A percentile compares a stretch with the other conserved stretches of the same genome.
These are phyloP conservation scores for Coffea eugenioides DNA, from an alignment of 257 asterid genomes.

Conservation along the genomic window DNA sequence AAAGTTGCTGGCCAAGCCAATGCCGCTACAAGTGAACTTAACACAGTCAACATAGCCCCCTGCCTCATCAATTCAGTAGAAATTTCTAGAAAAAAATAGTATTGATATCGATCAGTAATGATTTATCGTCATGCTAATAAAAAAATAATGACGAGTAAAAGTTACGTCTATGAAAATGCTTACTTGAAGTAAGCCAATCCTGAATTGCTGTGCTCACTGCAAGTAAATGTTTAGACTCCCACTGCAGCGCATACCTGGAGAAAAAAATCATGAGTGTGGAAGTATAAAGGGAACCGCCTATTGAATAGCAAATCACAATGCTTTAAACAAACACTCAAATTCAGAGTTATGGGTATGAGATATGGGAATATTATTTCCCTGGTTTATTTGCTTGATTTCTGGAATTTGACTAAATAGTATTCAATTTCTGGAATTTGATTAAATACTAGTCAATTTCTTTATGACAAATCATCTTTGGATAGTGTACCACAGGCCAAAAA, in stretches of 20 bases:
- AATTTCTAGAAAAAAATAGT: constrained; percentile 48
- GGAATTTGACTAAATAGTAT: background rate
- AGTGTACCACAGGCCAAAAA: background rate
- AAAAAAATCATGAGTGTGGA: constrained; percentile 26
- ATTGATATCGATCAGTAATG: constrained; percentile 16
- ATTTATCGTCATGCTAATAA: background rate
- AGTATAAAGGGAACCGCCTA: constrained; percentile 7
- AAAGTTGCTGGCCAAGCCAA: constrained; percentile 94
- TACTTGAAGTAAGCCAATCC: constrained; percentile 97
- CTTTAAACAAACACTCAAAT: background rate
- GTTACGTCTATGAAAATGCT: constrained; percentile 29
- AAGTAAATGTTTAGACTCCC: constrained; percentile 86
- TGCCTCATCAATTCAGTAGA: constrained; percentile 81
- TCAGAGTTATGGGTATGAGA: background rate
- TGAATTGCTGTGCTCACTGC: constrained; percentile 94
- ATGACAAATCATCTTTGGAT: background rate
- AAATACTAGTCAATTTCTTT: background rate
- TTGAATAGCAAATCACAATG: background rate
- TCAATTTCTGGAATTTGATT: background rate
- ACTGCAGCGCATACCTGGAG: constrained; percentile 76
- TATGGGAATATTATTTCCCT: background rate
- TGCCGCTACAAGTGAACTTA: constrained; percentile 70
- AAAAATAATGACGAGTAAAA: background rate
- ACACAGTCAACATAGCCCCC: constrained; percentile 96
- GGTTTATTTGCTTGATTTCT: background rate